Base-by-base conservation (phyloP, 768 basidiomycete species). In the Hortiboletus campestris region DNA sequence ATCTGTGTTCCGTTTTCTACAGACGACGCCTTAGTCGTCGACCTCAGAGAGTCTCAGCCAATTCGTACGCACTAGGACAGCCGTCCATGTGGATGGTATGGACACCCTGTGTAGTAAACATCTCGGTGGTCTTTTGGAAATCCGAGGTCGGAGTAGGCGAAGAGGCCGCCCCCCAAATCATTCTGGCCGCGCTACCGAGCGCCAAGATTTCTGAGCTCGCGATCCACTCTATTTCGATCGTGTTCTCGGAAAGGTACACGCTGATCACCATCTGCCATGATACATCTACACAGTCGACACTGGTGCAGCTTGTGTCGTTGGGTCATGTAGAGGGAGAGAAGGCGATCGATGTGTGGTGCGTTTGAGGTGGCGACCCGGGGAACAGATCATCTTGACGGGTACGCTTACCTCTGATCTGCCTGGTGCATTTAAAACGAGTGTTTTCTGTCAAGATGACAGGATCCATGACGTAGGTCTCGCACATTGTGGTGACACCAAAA, bases 61-160 rank as follows among this genome's bases (percentile, higher is more conserved):
- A 80, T 89, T 14, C 77, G 88, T 90, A 69, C 52, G 85, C 69
- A 11, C 10, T n/a, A 11, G 17, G n/a, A 34, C 40, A 40, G 54
- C 2, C 6, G 29, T 40, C 40, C 53, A 22, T 53, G n/a, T 22
- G 12, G 51, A 19, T 54, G n/a, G n/a, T n/a, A n/a, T n/a, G n/a
- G n/a, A n/a, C n/a, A n/a, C n/a, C n/a, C n/a, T n/a, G n/a, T n/a
- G 0, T 54, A 94, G 93, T 94, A 56, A 76, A 84, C 36, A 79
- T 83, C 0, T 76, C 74, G 31, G 72, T 86, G 5, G 78, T 84
- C 0, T 98, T 97, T 69, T 94, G 91, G 88, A 68, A 78, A 10
- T 57, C 80, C 0, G 79, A 84, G 53, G 80, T 84, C 22, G 77
- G 79, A 49, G 79, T 94, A 6, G 80, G 77, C 11, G 81, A 85